phyloP scores from a whole-genome alignment of 116 monocot genomes.

The Thalassia testudinum region DNA sequence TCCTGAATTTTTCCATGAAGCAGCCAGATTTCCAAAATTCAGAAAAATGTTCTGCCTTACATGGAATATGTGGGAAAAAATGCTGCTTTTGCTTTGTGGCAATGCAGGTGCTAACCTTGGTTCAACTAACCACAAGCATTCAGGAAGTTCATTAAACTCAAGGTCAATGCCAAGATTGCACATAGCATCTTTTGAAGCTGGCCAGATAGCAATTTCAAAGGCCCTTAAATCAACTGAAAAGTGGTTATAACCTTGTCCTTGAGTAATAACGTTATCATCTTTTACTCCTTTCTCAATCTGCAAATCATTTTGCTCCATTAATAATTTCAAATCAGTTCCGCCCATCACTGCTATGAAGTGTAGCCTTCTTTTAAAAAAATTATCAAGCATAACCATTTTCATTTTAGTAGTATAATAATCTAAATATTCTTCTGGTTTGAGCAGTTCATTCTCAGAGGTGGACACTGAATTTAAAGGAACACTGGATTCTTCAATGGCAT shows the following conservation, averaged over 20 bases:
- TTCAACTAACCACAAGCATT: constrained; percentile 32
- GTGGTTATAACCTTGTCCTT: constrained; percentile 8
- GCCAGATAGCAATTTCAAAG: constrained; percentile 40
- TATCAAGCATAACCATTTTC: constrained; percentile 16
- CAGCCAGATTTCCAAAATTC: constrained; percentile 15
- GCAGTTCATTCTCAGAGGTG: constrained; percentile 6
- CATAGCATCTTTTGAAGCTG: constrained; percentile 20
- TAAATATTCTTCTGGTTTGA: constrained; percentile 13
- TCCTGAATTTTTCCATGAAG: constrained; percentile 18
- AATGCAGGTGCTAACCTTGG: constrained; percentile 11
- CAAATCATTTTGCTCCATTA: constrained; percentile 5
- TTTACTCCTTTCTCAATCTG: constrained; percentile 1
- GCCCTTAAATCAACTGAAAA: constrained; percentile 30
- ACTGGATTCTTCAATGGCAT: constrained; percentile 7
- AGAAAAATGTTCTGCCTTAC: constrained; percentile 28
- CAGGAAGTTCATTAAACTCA: neutral
- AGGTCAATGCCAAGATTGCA: constrained; percentile 7
- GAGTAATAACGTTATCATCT: constrained; percentile 5
- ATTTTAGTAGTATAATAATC: constrained; percentile 18
- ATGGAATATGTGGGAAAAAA: constrained; percentile 15
- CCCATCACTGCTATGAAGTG: constrained; percentile 25
- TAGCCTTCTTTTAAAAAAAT: constrained; percentile 32
- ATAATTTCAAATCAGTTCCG: constrained; percentile 38
- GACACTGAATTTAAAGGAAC: constrained; percentile 6
- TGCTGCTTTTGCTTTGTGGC: constrained; percentile 11